Conservation (phyloP, 192 early-diverging fungal genomes). For the Linnemannia zychae region DNA sequence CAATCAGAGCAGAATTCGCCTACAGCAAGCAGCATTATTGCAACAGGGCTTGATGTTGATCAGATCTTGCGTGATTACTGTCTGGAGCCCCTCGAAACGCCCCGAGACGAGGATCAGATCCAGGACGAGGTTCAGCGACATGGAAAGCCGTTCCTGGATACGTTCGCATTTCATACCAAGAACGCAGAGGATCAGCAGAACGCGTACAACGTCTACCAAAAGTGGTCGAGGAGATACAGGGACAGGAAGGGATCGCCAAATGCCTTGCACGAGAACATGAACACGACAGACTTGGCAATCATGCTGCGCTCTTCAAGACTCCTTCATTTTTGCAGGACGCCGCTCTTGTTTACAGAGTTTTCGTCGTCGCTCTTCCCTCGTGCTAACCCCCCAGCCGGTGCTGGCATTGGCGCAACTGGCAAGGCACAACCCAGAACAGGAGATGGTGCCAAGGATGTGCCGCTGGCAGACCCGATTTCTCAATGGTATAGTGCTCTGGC, state of each 20-base stretch:
- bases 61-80: conserved; percentile 52
- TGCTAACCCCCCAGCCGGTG: neutral
- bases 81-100: conserved; percentile 36
- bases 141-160: conserved; percentile 66
- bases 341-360: conserved; percentile 62
- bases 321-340: conserved; percentile 73
- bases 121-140: conserved; percentile 66
- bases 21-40: neutral
- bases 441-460: conserved; percentile 17
- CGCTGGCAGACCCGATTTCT: conserved; percentile 33
- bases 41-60: conserved; percentile 42
- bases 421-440: conserved; percentile 3
- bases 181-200: conserved; percentile 67
- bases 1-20: conserved; percentile 24
- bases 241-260: conserved; percentile 47
- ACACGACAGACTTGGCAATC: conserved; percentile 60
- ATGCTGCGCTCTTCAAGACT: conserved; percentile 68
- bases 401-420: neutral
- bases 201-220: conserved; percentile 66
- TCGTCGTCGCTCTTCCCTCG: conserved; percentile 31
- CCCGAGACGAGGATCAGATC: conserved; percentile 33
- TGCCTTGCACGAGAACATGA: conserved; percentile 61
- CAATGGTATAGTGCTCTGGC: conserved; percentile 63
- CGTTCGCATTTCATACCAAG: conserved; percentile 61
- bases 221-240: conserved; percentile 67